Evolutionary conservation across 176 grass and related monocot genomes (phyloP).

Genomic region (Triticum urartu): DNA sequence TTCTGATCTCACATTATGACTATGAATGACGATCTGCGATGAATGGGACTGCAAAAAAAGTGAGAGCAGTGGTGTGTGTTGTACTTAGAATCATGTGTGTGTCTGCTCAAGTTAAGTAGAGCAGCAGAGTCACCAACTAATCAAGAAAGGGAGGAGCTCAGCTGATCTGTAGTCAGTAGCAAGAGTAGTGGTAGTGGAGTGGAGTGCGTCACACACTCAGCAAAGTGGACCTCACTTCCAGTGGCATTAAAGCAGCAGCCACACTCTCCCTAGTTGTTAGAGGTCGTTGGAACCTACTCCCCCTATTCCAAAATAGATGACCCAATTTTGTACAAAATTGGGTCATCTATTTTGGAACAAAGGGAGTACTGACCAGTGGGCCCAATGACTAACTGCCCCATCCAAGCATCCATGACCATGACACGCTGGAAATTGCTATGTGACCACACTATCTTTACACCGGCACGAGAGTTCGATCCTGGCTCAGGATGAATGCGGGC

Average conservation of each 20-base stretch:
- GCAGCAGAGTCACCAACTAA: constrained; percentile 19
- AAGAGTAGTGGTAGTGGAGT: neutral
- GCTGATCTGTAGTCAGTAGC: neutral
- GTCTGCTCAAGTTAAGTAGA: constrained; percentile 4
- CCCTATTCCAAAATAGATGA: too few species aligned
- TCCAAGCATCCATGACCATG: neutral
- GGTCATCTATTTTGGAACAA: too few species aligned
- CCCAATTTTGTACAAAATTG: too few species aligned
- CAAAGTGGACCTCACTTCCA: constrained; percentile 54
- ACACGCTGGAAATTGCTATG: neutral
- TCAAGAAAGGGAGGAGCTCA: neutral
- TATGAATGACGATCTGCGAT: neutral
- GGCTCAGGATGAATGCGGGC: too few species aligned
- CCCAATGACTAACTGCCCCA: neutral
- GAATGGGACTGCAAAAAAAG: neutral
- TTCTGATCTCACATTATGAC: neutral
- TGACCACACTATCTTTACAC: neutral
- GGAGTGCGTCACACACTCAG: constrained; percentile 55
- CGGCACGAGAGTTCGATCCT: too few species aligned
- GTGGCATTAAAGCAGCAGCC: constrained; percentile 42
- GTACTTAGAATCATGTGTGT: constrained; percentile 16
- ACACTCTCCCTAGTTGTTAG: neutral
- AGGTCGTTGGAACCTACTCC: constrained; percentile 42
- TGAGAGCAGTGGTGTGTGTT: neutral
- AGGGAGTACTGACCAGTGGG: too few species aligned